phyloP scores from a whole-genome alignment of 306 rosid species.

The Casuarina glauca region DNA sequence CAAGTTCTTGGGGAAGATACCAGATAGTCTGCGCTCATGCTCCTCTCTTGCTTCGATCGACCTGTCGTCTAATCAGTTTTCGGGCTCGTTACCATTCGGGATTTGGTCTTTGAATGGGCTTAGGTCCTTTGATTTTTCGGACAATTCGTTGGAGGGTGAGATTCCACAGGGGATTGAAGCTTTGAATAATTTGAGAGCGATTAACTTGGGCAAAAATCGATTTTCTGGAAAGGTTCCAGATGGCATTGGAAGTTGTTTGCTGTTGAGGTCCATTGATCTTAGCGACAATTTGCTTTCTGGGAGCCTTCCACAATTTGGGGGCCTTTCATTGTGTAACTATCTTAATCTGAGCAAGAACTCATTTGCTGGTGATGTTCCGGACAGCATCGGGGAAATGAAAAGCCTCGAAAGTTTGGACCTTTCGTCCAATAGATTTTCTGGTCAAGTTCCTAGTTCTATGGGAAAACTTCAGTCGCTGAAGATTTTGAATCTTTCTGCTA shows the following conservation, averaged over 20 bases:
- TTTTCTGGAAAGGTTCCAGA: conserved; percentile 68
- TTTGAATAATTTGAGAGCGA: conserved; percentile 63
- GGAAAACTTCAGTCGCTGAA: conserved; percentile 70
- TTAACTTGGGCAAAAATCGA: conserved; percentile 63
- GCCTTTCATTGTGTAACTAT: conserved; percentile 58
- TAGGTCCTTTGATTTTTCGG: conserved; percentile 76
- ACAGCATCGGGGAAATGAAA: conserved; percentile 80
- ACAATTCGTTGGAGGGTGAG: conserved; percentile 70
- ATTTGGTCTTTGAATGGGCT: conserved; percentile 81
- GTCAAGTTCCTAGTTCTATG: conserved; percentile 61
- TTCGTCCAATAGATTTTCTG: conserved; percentile 67
- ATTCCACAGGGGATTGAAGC: conserved; percentile 53
- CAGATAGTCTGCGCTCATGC: conserved; percentile 69
- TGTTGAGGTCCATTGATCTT: conserved; percentile 82
- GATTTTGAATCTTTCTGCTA: conserved; percentile 62
- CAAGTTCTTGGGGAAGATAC: conserved; percentile 67
- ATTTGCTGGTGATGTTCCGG: conserved; percentile 73
- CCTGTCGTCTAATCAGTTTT: conserved; percentile 70
- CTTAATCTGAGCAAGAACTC: conserved; percentile 57
- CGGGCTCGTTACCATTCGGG: conserved; percentile 63
- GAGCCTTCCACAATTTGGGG: conserved; percentile 61
- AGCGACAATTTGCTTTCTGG: conserved; percentile 76
- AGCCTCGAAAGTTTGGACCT: conserved; percentile 75
- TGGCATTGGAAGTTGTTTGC: conserved; percentile 86
- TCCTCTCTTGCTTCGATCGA: conserved; percentile 61